These are phyloP conservation scores for Dissoconium aciculare DNA, from an alignment of 2,329 filamentous ascomycete genomes.

Conservation along the genomic window DNA sequence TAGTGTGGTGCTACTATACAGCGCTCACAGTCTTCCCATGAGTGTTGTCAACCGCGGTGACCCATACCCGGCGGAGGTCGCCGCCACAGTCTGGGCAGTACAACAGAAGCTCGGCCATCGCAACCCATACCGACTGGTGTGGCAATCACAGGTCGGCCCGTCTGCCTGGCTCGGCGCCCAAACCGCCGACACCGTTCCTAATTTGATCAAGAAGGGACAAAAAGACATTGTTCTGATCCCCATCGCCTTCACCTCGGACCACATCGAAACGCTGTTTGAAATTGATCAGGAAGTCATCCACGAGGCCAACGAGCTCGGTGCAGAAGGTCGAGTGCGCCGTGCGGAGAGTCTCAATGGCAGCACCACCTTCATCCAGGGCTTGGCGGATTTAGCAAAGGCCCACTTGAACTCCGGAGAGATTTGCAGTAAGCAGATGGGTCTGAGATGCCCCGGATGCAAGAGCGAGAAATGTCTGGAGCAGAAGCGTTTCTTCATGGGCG, in stretches of 20 bases:
- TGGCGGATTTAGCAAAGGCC: conserved; percentile 70
- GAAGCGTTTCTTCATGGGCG: conserved; percentile 46
- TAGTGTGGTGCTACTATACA: conserved; percentile 71
- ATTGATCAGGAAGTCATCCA: conserved; percentile 90
- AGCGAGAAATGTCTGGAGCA: conserved; percentile 75
- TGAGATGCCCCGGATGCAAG: conserved; percentile 86
- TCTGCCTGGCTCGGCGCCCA: conserved; percentile 92
- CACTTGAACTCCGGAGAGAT: conserved; percentile 57
- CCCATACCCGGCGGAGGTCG: conserved; percentile 88
- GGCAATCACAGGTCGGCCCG: conserved; percentile 96
- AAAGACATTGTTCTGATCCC: conserved; percentile 84
- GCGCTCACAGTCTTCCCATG: conserved; percentile 93
- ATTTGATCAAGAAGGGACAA: conserved; percentile 81
- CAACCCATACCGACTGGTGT: conserved; percentile 86
- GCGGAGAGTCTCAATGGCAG: conserved; percentile 86
- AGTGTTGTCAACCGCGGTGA: conserved; percentile 92
- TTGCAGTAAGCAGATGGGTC: conserved; percentile 74
- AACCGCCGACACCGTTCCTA: conserved; percentile 72
- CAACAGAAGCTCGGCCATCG: conserved; percentile 78
- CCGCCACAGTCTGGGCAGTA: conserved; percentile 90
- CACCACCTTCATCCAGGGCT: conserved; percentile 73
- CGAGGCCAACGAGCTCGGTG: conserved; percentile 61
- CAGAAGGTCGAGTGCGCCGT: conserved; percentile 53
- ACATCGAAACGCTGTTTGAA: conserved; percentile 94
- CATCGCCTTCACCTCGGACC: conserved; percentile 96